Percentiles rank a stretch among this genome's conserved stretches.
phyloP scores from a whole-genome alignment of 1,284 basidiomycete species.

The Puccinia hordei region DNA sequence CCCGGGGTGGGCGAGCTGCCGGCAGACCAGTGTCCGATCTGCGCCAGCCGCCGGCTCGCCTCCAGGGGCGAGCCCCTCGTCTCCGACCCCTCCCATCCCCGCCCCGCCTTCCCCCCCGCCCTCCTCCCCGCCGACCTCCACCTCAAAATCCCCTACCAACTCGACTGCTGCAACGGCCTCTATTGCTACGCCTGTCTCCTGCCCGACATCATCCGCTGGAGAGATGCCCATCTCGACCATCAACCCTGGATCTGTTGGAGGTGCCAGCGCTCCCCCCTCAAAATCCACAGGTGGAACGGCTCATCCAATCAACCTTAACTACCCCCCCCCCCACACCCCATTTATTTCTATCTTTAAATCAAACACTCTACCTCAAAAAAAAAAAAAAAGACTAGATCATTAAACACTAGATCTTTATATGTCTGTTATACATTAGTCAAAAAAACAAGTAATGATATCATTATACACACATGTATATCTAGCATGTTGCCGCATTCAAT shows the following conservation, averaged over 20 bases:
- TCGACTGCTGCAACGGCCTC: conserved; percentile 55
- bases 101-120: background rate
- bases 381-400: no score
- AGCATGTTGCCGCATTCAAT: no score
- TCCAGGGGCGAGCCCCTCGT: background rate
- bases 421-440: no score
- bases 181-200: conserved; percentile 59
- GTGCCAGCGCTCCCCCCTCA: conserved; percentile 54
- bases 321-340: no score
- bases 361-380: no score
- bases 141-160: conserved; percentile 56
- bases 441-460: no score
- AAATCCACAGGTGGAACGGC: conserved; percentile 34
- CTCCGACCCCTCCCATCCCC: background rate
- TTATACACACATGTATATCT: no score
- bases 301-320: no score
- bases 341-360: no score
- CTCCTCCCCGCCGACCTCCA: conserved; percentile 39
- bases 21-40: conserved; percentile 61
- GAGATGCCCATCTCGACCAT: conserved; percentile 55
- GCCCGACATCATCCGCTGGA: conserved; percentile 55
- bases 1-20: conserved; percentile 55
- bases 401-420: no score
- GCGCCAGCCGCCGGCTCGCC: conserved; percentile 52
- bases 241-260: conserved; percentile 58